These are phyloP conservation scores for Pseudocercospora pini-densiflorae DNA, from an alignment of 2,329 filamentous ascomycete species.

Conservation along the genomic window DNA sequence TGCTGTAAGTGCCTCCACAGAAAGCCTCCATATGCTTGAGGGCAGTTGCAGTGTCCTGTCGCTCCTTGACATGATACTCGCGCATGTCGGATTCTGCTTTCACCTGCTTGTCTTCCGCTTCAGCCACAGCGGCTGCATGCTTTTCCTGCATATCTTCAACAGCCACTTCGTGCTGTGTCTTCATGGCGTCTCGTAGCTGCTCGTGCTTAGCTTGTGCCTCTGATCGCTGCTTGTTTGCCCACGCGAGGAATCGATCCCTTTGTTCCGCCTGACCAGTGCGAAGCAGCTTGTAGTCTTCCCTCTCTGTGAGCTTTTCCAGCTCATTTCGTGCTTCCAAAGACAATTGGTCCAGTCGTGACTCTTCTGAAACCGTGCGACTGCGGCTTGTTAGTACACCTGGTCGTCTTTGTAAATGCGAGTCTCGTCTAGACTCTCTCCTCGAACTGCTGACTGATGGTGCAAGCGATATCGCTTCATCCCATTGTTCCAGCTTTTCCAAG, in stretches of 20 bases:
- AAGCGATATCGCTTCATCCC: constrained; percentile 36
- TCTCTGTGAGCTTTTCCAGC: constrained; percentile 28
- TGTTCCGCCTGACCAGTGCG: constrained; percentile 36
- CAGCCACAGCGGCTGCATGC: constrained; percentile 46
- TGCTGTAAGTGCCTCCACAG: constrained; percentile 45
- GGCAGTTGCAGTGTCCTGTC: constrained; percentile 49
- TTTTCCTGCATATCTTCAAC: constrained; percentile 37
- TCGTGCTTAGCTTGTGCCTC: constrained; percentile 30
- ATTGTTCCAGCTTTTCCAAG: constrained; percentile 38
- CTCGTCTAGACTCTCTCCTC: constrained; percentile 18
- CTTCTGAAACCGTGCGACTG: constrained; percentile 26
- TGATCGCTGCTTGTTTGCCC: constrained; percentile 31
- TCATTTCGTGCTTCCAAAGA: constrained; percentile 24
- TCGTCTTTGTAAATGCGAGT: constrained; percentile 7
- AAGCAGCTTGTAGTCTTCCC: constrained; percentile 35
- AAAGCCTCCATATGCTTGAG: constrained; percentile 55
- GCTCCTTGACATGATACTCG: constrained; percentile 46
- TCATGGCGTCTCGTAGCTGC: constrained; percentile 23
- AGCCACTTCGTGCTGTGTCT: constrained; percentile 26
- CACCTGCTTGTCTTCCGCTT: constrained; percentile 52
- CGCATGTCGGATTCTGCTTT: constrained; percentile 49
- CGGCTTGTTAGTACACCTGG: constrained; percentile 8
- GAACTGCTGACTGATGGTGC: constrained; percentile 24
- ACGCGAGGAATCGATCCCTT: constrained; percentile 37
- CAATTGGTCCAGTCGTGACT: constrained; percentile 22